Evolutionary conservation across 1,284 basidiomycete species (phyloP).

Genomic region (Ustilago xerochloae): DNA sequence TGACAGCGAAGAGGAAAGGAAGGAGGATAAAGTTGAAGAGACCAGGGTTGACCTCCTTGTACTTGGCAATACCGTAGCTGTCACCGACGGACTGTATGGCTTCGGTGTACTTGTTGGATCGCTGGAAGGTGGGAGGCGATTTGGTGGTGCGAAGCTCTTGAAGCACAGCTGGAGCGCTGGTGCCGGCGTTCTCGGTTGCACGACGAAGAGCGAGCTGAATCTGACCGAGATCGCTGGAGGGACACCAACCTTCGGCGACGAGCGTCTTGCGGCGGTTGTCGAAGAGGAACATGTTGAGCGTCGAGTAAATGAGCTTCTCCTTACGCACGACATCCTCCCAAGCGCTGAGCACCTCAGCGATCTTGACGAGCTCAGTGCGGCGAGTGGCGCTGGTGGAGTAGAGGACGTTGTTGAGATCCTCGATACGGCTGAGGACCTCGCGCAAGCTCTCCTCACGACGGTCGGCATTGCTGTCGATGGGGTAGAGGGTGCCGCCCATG

Average conservation of each 20-base stretch:
- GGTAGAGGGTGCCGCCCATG: slow-evolving; percentile 96
- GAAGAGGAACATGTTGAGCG: slow-evolving; percentile 78
- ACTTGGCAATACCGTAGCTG: slow-evolving; percentile 92
- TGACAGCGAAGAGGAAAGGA: slow-evolving; percentile 98
- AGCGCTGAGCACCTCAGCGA: slow-evolving; percentile 85
- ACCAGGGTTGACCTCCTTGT: slow-evolving; percentile 98
- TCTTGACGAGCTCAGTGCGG: slow-evolving; percentile 83
- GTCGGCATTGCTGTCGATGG: slow-evolving; percentile 92
- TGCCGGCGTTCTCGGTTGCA: slow-evolving; percentile 95
- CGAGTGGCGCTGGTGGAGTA: slow-evolving; percentile 75
- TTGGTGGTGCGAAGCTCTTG: slow-evolving; percentile 90
- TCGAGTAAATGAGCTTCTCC: slow-evolving; percentile 86
- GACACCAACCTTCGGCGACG: slow-evolving; percentile 97
- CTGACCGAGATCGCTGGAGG: slow-evolving; percentile 84
- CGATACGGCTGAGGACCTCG: slow-evolving; percentile 87
- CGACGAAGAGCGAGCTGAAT: slow-evolving; percentile 90
- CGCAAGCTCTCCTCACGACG: slow-evolving; percentile 89
- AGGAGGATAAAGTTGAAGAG: slow-evolving; percentile 93
- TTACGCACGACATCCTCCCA: slow-evolving; percentile 95
- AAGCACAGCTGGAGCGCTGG: slow-evolving; percentile 88
- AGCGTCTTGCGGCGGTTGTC: slow-evolving; percentile 93
- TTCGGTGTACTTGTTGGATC: slow-evolving; percentile 95
- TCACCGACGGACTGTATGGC: slow-evolving; percentile 99
- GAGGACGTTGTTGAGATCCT: slow-evolving; percentile 89
- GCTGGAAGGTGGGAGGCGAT: slow-evolving; percentile 93